Base-by-base conservation (phyloP, 495 filamentous ascomycete genomes). In the Opeltia flavorubescens region DNA sequence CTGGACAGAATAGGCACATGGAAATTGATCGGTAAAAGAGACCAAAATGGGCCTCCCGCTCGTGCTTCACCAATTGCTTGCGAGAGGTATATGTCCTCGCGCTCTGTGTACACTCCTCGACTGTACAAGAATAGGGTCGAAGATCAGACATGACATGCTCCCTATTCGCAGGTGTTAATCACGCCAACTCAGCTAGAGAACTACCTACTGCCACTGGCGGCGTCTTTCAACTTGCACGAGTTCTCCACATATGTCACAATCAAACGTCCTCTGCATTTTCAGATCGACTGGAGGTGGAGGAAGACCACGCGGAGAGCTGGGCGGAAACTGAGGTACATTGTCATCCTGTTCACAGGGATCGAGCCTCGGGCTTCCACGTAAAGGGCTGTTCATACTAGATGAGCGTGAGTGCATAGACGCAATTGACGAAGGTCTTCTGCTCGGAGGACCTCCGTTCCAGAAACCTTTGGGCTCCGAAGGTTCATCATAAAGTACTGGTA, bases 141-240 rank as follows among this genome's bases (percentile, higher is more conserved):
- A 53, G 26, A 26, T 53, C 51, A 3, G 15, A 13, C 31, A 53
- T 3, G 4, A 53, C 51, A 42, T 53, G 51, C 27, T 21, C n/a
- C 28, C 51, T 53, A 17, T 5, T 23, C 8, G 20, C 5, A 1
- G 7, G 18, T n/a, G 25, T 20, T 30, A 23, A 20, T 8, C 21
- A 13, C 5, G 18, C 15, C 20, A 18, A 9, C 21, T 17, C 26
- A 3, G 46, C 1, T 3, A 8, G 26, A 8, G 18, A 5, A 4
- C 9, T 46, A 39, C 51, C 41, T 36, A 53, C 51, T 53, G 46
- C 51, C 51, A 53, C 12, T 53, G 31, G 9, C 8, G 34, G 12
- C 47, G n/a, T 27, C 42, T 27, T 17, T 49, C 12, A 12, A 46
- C 51, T 0, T 45, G 5, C 3, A 53, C 20, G 15, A 20, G 28